Percentiles rank a stretch among this genome's conserved stretches.
Evolutionary conservation across 2,329 filamentous ascomycete species (phyloP).

Genomic region (Seiridium unicorne): DNA sequence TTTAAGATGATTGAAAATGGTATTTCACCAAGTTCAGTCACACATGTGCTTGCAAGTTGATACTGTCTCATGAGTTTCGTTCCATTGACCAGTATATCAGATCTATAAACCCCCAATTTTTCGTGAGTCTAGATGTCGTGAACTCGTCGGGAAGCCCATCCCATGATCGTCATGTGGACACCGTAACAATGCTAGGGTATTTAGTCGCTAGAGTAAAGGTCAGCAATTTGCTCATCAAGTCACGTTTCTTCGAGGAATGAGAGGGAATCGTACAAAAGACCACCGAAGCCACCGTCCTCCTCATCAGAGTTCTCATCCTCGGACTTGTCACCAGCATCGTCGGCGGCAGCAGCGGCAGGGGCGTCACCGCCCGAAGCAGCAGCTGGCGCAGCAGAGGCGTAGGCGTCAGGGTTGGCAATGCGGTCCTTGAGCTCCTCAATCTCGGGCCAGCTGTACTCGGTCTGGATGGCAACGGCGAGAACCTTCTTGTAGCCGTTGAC

Average conservation of each 20-base stretch:
- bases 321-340: constrained; percentile 61
- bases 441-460: constrained; percentile 90
- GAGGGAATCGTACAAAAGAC: constrained; percentile 63
- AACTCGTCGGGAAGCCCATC: constrained; percentile 42
- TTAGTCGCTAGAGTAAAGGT: constrained; percentile 49
- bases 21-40: not conserved
- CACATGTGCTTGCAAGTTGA: not conserved
- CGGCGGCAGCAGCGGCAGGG: constrained; percentile 48
- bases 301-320: constrained; percentile 68
- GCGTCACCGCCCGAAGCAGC: constrained; percentile 54
- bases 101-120: constrained; percentile 41
- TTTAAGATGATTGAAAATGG: constrained; percentile 21
- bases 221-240: constrained; percentile 27
- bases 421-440: constrained; percentile 99
- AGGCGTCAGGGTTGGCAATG: constrained; percentile 97
- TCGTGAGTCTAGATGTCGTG: constrained; percentile 31
- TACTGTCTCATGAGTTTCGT: constrained; percentile 4
- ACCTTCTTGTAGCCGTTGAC: constrained; percentile 99
- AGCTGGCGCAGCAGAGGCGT: constrained; percentile 77
- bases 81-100: constrained; percentile 41
- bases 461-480: constrained; percentile 84
- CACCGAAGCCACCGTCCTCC: constrained; percentile 65
- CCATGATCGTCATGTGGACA: constrained; percentile 35
- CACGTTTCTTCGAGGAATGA: not conserved
- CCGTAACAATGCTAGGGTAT: constrained; percentile 36